Base-by-base conservation (phyloP, 495 filamentous ascomycete genomes). In the Amphirosellinia nigrospora region DNA sequence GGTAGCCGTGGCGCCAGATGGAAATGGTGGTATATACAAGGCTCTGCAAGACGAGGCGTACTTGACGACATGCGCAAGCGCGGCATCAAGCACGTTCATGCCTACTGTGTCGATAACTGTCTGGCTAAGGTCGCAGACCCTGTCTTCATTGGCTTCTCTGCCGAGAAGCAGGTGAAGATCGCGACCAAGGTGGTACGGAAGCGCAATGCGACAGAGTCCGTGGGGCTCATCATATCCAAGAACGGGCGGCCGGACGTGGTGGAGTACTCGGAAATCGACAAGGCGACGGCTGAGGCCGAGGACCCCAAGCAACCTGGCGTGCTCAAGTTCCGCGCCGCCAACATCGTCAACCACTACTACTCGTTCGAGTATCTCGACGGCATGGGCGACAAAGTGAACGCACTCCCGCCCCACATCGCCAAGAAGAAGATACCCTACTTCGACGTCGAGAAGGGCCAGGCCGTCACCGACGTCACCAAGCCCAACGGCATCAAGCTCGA, bases 311-410 rank as follows among this genome's bases (percentile, higher is more conserved):
- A 98, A 75, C 85, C 87, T 1, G 89, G 89, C 53, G 84, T 98
- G 63, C 88, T 99, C 77, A 97, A 93, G 82, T 98, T 97, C 90
- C 90, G 96, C 52, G 95, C 96, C 61, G 96, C 94, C 72, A 99
- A 99, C 83, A 99, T 99, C 70, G 96, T 99, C 82, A 99, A 99
- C 86, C 96, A 99, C 86, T 99, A 98, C 87, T 99, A 99, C 85
- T 94, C 92, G 41, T 96, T 94, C 86, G 84, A 88, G 67, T 99
- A 98, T 85, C 86, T 99, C 60, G 92, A 97, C 78, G 90, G 87
- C 52, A 97, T 98, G 73, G 93, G 95, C 61, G 85, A 89, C 73
- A 97, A 91, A 90, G 88, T 89, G 23, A 89, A 95, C 82, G 87
- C 88, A 72, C 87, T 99, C 36, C 96, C 95, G 3, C 96, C 98